These are phyloP conservation scores for Saksenaea vasiformis DNA, from an alignment of 371 early-diverging fungal species.

Conservation along the genomic window DNA sequence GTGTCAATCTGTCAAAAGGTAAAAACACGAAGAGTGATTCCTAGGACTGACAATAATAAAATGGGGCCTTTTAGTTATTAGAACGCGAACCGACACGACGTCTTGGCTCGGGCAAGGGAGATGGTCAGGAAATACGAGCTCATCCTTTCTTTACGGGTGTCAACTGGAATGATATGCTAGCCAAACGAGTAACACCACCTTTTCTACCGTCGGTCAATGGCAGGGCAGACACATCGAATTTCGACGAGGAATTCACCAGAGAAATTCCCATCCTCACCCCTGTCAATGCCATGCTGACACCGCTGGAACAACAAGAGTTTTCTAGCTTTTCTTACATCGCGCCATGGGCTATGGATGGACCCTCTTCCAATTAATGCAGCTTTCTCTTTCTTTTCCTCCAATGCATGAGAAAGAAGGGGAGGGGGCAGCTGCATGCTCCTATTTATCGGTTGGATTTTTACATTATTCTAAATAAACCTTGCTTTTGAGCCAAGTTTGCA, in stretches of 20 bases:
- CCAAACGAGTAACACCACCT: slow-evolving; percentile 82
- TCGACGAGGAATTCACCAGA: slow-evolving; percentile 92
- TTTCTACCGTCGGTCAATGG: slow-evolving; percentile 83
- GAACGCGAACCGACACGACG: slow-evolving; percentile 88
- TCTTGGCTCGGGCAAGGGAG: slow-evolving; percentile 80
- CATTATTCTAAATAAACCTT: too few species aligned
- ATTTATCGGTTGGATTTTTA: too few species aligned
- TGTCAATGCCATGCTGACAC: slow-evolving; percentile 72
- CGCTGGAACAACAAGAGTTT: slow-evolving; percentile 90
- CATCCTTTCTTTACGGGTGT: slow-evolving; percentile 94
- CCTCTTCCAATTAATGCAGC: neutral
- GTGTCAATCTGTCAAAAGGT: slow-evolving; percentile 83
- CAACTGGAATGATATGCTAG: slow-evolving; percentile 90
- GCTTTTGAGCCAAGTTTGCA: too few species aligned
- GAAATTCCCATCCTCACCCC: slow-evolving; percentile 91
- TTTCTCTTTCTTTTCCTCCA: too few species aligned
- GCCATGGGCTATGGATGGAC: slow-evolving; percentile 67
- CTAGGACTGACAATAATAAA: neutral
- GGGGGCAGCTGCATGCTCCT: too few species aligned
- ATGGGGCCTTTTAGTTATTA: slow-evolving; percentile 75
- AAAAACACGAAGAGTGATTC: neutral
- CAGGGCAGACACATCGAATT: slow-evolving; percentile 94
- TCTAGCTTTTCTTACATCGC: slow-evolving; percentile 88
- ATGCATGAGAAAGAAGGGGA: too few species aligned
- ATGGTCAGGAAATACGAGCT: slow-evolving; percentile 85